Percentiles rank a stretch among this genome's conserved stretches.
These are phyloP conservation scores for Allium cepa DNA, from an alignment of 106 monocot species.

Conservation along the genomic window DNA sequence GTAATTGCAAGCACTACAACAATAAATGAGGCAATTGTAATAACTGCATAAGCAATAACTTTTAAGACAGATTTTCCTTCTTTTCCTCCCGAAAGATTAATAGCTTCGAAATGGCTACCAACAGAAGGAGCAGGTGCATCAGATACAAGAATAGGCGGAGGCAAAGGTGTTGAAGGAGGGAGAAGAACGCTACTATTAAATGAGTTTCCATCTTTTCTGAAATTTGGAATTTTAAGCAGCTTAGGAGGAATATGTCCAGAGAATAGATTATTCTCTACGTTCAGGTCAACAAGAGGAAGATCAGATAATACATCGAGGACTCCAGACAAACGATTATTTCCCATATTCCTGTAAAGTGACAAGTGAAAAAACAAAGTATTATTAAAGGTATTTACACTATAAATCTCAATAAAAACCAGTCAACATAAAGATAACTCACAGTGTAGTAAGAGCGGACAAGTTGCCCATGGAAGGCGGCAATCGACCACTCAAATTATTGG, in stretches of 20 bases:
- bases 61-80: conserved; percentile 20
- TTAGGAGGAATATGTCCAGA: conserved; percentile 82
- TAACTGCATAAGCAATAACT: conserved; percentile 31
- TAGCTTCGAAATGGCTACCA: background rate
- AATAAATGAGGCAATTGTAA: conserved; percentile 25
- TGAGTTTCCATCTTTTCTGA: conserved; percentile 80
- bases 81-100: conserved; percentile 1
- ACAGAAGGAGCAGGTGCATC: conserved; percentile 19
- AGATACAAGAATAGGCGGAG: conserved; percentile 18
- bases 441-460: conserved; percentile 55
- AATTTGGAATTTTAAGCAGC: conserved; percentile 72
- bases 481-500: conserved; percentile 67
- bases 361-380: background rate
- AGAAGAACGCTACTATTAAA: conserved; percentile 29
- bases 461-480: conserved; percentile 67
- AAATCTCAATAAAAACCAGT: too few species aligned
- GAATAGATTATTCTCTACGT: conserved; percentile 88
- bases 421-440: conserved; percentile 36
- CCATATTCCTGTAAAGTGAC: conserved; percentile 56
- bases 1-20: conserved; percentile 28
- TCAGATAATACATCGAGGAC: conserved; percentile 68
- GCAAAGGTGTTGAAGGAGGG: conserved; percentile 23
- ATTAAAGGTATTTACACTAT: too few species aligned
- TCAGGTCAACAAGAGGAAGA: conserved; percentile 78
- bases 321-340: conserved; percentile 79